Conservation (phyloP, 2,329 filamentous ascomycete species). For the Claviceps purpurea region DNA sequence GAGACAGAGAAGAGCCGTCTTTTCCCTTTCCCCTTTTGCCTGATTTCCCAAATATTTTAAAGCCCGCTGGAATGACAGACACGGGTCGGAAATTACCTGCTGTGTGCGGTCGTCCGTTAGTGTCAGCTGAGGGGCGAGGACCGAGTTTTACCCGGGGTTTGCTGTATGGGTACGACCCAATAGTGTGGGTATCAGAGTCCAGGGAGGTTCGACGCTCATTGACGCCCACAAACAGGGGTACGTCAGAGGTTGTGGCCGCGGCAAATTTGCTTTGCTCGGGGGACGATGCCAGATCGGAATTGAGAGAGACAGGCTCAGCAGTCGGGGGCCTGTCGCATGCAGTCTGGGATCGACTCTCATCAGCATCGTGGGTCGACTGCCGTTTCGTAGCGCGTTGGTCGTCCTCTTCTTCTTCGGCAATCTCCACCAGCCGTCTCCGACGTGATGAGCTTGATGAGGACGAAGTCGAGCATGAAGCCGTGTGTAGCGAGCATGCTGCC, state of each 20-base stretch:
- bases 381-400: constrained; percentile 45
- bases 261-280: constrained; percentile 38
- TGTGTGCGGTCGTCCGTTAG: constrained; percentile 46
- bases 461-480: constrained; percentile 71
- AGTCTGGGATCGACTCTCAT: constrained; percentile 16
- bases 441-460: constrained; percentile 73
- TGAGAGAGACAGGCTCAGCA: constrained; percentile 31
- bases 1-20: constrained; percentile 10
- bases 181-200: constrained; percentile 36
- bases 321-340: constrained; percentile 13
- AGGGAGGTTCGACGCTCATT: constrained; percentile 31
- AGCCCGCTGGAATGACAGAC: constrained; percentile 66
- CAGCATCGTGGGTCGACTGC: constrained; percentile 39
- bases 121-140: constrained; percentile 65
- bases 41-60: constrained; percentile 53
- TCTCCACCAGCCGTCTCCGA: constrained; percentile 70
- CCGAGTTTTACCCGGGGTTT: constrained; percentile 83
- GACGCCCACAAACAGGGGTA: constrained; percentile 37
- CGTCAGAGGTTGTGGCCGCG: constrained; percentile 30
- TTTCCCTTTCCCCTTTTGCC: constrained; percentile 31
- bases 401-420: constrained; percentile 86
- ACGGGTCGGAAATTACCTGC: constrained; percentile 55
- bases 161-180: constrained; percentile 30
- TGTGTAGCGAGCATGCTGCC: constrained; percentile 77
- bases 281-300: constrained; percentile 36